Conservation (phyloP, 2,329 filamentous ascomycete species). For the Paradendryphiella salina region DNA sequence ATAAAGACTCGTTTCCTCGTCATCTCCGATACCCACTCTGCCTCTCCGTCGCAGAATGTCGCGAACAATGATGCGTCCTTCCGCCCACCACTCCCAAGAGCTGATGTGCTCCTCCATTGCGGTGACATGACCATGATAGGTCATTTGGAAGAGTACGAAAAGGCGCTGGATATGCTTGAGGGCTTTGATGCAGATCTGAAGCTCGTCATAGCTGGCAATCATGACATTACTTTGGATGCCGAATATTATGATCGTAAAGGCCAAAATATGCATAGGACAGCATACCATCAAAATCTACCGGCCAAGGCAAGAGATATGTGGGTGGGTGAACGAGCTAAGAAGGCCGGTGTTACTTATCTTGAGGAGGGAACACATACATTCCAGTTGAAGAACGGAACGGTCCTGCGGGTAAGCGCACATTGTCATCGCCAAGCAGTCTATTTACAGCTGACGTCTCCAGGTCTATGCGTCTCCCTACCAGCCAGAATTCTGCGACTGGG, state of each 20-base stretch:
- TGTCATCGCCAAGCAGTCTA: no score
- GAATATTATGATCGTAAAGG: slow-evolving; percentile 49
- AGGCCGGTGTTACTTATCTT: slow-evolving; percentile 58
- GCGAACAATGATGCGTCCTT: slow-evolving; percentile 21
- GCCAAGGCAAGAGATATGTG: slow-evolving; percentile 52
- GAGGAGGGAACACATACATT: slow-evolving; percentile 58
- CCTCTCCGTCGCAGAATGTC: slow-evolving; percentile 15
- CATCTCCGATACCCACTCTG: slow-evolving; percentile 51
- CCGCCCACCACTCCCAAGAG: slow-evolving; percentile 52
- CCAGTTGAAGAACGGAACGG: slow-evolving; percentile 53
- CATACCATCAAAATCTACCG: slow-evolving; percentile 25
- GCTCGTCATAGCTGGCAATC: slow-evolving; percentile 66
- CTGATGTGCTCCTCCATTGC: slow-evolving; percentile 61
- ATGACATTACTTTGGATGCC: slow-evolving; percentile 58
- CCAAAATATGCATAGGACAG: slow-evolving; percentile 28
- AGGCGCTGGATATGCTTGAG: slow-evolving; percentile 53
- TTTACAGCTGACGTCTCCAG: slow-evolving; percentile 19
- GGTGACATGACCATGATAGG: slow-evolving; percentile 62
- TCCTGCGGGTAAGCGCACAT: slow-evolving; percentile 45
- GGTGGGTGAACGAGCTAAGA: slow-evolving; percentile 49
- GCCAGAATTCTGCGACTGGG: slow-evolving; percentile 60
- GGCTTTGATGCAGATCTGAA: slow-evolving; percentile 59
- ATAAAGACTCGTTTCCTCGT: slow-evolving; percentile 50
- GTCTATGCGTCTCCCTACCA: slow-evolving; percentile 60
- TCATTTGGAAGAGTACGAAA: slow-evolving; percentile 52